Evolutionary conservation across 805 yeast species (phyloP), one percentile per base, ranked within the genome.

Genomic region (Tetrapisispora pingtungensis): DNA sequence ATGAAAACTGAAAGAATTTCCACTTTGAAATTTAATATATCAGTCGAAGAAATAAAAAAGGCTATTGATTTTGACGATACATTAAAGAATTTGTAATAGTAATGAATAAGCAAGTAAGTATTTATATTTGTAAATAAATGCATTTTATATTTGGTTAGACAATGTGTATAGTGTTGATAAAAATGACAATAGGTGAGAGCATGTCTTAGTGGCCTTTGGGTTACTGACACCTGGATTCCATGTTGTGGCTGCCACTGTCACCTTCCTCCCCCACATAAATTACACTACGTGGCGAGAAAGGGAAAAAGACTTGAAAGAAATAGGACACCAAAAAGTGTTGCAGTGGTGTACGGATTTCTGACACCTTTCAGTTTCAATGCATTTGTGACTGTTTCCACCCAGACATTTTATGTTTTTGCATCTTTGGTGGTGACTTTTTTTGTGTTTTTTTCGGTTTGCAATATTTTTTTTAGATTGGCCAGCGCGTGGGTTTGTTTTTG

Each of bases 1-100:
- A 67, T 75, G 46, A 74, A 73, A 40, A 80, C 87, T 24, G 94
- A 85, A 54, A 70, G 96, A 41, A 66, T 75, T 44, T 72, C 80
- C 20, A 62, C 79, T 45, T 65, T 90, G 0, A 74, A 83, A 42
- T 66, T 93, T 47, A 78, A 76, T 51, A 68, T 86, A 1, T 77
- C 89, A 3, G 81, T 77, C 40, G 90, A 81, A 46, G 94, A 84
- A 47, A 69, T 87, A 1, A 56, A 71, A 19, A 68, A 71, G 31
- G 81, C 80, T 14, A 68, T 89, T 42, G 75, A 72, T 44, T 70
- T 69, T 46, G 95, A 85, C 52, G 58, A 64, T 2, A 60, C 66
- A 10, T 60, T 78, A 42, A 66, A 61, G 44, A 67, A 60, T 30
- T 46, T 61, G 36, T 56, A 44, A 42, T 20, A 36, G n/a, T 41